phyloP scores from a whole-genome alignment of 139 green algal genomes.

The Chara braunii region DNA sequence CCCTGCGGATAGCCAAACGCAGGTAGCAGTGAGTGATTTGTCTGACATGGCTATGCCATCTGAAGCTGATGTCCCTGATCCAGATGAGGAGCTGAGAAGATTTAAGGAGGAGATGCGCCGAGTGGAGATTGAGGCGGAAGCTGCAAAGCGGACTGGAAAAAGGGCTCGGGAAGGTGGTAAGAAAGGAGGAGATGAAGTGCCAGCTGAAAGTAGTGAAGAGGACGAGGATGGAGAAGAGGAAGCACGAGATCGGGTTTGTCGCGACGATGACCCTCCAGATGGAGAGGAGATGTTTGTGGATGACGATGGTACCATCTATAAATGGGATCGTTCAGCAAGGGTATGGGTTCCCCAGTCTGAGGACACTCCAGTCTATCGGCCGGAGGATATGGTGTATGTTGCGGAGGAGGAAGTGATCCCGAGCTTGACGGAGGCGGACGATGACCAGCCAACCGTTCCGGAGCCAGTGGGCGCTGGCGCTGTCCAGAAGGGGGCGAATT shows the following conservation, averaged over 20 bases:
- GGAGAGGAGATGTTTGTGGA: constrained; percentile 71
- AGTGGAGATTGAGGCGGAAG: background rate
- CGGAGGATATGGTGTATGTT: constrained; percentile 57
- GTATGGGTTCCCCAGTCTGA: constrained; percentile 64
- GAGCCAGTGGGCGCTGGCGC: constrained; percentile 18
- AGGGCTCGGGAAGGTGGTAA: background rate
- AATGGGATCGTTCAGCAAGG: constrained; percentile 62
- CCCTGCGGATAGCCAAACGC: too few relatives aligned
- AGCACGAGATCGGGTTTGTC: too few relatives aligned
- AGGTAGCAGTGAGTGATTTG: background rate
- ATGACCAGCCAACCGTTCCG: constrained; percentile 13
- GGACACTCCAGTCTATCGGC: constrained; percentile 37
- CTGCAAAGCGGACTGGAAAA: constrained; percentile 1
- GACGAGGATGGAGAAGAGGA: constrained; percentile 8
- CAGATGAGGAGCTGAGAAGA: background rate
- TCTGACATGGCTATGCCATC: background rate
- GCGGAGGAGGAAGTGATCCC: constrained; percentile 54
- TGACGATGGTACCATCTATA: constrained; percentile 87
- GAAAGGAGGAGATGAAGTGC: background rate
- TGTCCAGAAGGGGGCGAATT: constrained; percentile 24
- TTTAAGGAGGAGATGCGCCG: background rate
- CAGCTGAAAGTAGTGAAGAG: background rate
- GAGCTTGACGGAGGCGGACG: constrained; percentile 31
- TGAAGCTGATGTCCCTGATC: background rate
- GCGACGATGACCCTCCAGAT: too few relatives aligned